Base-by-base conservation (phyloP, 352 stramenopile genomes). In the Discostella stelligera region DNA sequence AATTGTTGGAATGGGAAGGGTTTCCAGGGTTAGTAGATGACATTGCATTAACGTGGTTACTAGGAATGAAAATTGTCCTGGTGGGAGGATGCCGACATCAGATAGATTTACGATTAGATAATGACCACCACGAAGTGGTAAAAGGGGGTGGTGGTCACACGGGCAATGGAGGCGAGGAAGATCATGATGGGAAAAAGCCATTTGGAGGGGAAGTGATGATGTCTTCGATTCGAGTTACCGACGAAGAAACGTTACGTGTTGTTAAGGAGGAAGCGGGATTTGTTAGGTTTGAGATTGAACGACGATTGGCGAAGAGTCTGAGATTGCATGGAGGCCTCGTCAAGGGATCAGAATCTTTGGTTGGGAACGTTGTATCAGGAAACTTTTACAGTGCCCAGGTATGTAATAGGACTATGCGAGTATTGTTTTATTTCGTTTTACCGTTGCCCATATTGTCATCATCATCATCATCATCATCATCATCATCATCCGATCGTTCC, bases 351-450 rank as follows among this genome's bases (percentile, higher is more conserved):
- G 65, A 75, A 60, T 59, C 69, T 62, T 73, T 82, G 32, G 76
- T 91, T 68, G 85, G 89, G 71, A 98, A 97, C 79, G 95, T 99
- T 49, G 91, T 97, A 3, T 97, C 94, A 2, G 96, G 96, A 10
- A 99, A 99, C 79, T 98, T 98, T 84, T 98, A 98, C 84, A 97
- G 94, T 9, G 96, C 96, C 14, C 87, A 76, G 66, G 74, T 81
- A 52, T n/a, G 67, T 62, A 8, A 41, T 63, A 7, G 23, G 27
- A 55, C 53, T 25, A 27, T 32, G 39, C 20, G 18, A 21, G 23
- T 58, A 18, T 62, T 52, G 30, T 0, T 50, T 16, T 37, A n/a
- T 8, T 44, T n/a, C 32, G 14, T 68, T 48, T 44, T 25, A 44
- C 27, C 44, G 44, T 25, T 55, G 18, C 55, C n/a, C 18, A 30